phyloP scores from a whole-genome alignment of 108 stramenopile genomes.

The Parmales sp. region DNA sequence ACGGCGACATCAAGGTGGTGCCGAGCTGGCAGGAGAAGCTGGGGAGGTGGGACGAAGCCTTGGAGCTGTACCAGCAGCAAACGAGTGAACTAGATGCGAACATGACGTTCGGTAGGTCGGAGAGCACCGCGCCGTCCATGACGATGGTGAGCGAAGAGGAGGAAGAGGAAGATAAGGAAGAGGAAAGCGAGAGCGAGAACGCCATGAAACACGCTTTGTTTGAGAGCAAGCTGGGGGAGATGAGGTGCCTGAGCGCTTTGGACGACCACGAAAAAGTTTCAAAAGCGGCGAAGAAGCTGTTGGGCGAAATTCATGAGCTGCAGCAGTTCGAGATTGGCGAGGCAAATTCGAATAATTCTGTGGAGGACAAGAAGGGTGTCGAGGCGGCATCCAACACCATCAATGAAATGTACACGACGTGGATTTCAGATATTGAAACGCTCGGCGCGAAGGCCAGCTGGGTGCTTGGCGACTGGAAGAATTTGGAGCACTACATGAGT shows the following conservation, averaged over 20 bases:
- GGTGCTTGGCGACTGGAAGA: slow-evolving; percentile 83
- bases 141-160: too few species aligned
- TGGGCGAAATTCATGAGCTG: not conserved
- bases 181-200: not conserved
- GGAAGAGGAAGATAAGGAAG: not conserved
- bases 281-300: not conserved
- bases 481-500: slow-evolving; percentile 72
- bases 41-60: slow-evolving; percentile 1
- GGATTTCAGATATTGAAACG: slow-evolving; percentile 57
- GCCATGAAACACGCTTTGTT: not conserved
- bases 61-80: slow-evolving; percentile 1
- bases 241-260: not conserved
- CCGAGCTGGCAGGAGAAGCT: slow-evolving; percentile 13
- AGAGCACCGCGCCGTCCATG: not conserved
- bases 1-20: slow-evolving; percentile 34
- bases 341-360: not conserved
- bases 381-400: too few species aligned
- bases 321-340: not conserved
- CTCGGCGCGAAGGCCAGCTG: slow-evolving; percentile 83
- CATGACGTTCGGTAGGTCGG: too few species aligned
- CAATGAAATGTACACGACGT: slow-evolving; percentile 16
- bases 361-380: not conserved
- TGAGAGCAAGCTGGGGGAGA: not conserved
- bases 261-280: not conserved
- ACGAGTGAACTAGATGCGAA: too few species aligned